These are phyloP conservation scores for Microcera coccophila DNA, from an alignment of 2,329 filamentous ascomycete species.

Conservation along the genomic window DNA sequence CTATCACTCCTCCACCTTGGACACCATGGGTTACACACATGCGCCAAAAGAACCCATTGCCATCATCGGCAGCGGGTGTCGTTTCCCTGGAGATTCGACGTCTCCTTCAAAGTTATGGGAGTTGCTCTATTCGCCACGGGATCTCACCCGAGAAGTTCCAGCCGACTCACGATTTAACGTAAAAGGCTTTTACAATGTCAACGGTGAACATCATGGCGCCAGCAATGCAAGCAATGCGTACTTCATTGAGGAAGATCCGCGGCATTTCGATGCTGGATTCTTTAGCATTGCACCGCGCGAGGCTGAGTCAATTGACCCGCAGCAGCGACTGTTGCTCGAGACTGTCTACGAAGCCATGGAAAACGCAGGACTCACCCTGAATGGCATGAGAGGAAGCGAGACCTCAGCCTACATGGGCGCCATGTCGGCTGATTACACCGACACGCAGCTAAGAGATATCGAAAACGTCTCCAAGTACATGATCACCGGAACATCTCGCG, in stretches of 20 bases:
- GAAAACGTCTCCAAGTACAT: neutral
- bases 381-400: conserved; percentile 40
- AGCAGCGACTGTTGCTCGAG: conserved; percentile 33
- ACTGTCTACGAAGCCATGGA: conserved; percentile 35
- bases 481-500: conserved; percentile 40
- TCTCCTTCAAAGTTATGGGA: conserved; percentile 25
- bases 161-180: conserved; percentile 22
- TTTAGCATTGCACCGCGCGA: conserved; percentile 32
- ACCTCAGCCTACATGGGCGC: conserved; percentile 51
- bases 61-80: conserved; percentile 37
- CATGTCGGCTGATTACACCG: conserved; percentile 29
- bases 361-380: conserved; percentile 27
- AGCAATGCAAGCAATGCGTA: conserved; percentile 13
- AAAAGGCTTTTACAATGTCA: conserved; percentile 20
- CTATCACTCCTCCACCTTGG: too few relatives aligned
- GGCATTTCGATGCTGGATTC: conserved; percentile 24
- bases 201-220: conserved; percentile 14
- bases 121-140: conserved; percentile 20
- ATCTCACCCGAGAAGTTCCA: conserved; percentile 20
- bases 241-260: conserved; percentile 13
- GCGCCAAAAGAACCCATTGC: conserved; percentile 38
- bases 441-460: neutral
- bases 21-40: too few relatives aligned
- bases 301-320: conserved; percentile 32
- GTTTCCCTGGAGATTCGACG: conserved; percentile 34